A percentile compares a stretch with the other conserved stretches of the same genome.
Conservation (phyloP, 225 moss, liverwort and hornwort species). For the Climacium dendroides region DNA sequence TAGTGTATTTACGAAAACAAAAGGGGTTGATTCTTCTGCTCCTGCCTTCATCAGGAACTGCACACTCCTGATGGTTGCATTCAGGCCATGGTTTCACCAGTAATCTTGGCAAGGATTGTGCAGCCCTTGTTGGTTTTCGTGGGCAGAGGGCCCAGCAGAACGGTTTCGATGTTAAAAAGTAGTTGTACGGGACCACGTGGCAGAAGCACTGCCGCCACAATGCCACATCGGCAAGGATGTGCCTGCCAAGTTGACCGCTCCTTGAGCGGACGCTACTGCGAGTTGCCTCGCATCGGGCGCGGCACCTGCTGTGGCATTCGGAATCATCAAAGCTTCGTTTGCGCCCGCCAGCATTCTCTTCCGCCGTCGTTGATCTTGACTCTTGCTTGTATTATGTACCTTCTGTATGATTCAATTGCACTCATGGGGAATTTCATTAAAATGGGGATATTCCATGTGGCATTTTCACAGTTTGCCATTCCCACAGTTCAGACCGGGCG, state of each 20-base stretch:
- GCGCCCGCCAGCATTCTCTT: background rate
- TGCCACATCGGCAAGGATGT: background rate
- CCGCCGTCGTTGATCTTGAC: background rate
- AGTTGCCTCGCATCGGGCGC: background rate
- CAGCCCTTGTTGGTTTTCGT: background rate
- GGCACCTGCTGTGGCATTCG: background rate
- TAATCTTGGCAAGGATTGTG: background rate
- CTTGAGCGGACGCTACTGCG: background rate
- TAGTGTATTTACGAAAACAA: background rate
- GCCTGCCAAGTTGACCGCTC: background rate
- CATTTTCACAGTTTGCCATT: too few species aligned
- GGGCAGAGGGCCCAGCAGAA: background rate
- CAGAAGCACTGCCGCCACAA: background rate
- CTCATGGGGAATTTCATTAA: too few species aligned
- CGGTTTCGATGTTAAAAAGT: background rate
- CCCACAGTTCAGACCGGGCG: too few species aligned
- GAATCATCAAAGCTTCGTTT: background rate
- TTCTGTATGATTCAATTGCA: background rate
- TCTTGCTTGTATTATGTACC: background rate
- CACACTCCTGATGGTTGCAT: background rate
- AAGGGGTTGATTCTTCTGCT: background rate
- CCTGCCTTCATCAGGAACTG: background rate
- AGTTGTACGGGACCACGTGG: background rate
- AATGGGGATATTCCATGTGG: too few species aligned
- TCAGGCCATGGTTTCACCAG: background rate